phyloP scores from a whole-genome alignment of 2,329 filamentous ascomycete genomes.

The Aureobasidium mangrovei region DNA sequence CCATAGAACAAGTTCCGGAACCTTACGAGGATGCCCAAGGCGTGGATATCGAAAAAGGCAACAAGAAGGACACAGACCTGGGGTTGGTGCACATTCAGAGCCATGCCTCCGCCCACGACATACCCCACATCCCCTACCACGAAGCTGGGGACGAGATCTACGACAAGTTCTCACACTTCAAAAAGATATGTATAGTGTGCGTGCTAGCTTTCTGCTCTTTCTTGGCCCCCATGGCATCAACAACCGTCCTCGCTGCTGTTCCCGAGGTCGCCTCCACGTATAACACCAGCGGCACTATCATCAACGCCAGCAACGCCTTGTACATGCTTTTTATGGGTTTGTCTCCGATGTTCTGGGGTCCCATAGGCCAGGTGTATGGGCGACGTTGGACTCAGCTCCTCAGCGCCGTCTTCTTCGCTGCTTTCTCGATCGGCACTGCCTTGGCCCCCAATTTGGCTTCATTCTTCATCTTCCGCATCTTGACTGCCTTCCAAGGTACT shows the following conservation, averaged over 20 bases:
- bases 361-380: conserved; percentile 47
- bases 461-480: conserved; percentile 66
- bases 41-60: conserved; percentile 10
- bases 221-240: conserved; percentile 65
- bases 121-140: conserved; percentile 25
- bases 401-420: conserved; percentile 56
- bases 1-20: conserved; percentile 7
- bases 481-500: conserved; percentile 68
- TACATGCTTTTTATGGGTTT: conserved; percentile 68
- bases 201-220: conserved; percentile 68
- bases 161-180: conserved; percentile 50
- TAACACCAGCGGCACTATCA: conserved; percentile 56
- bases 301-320: conserved; percentile 67
- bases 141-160: conserved; percentile 50
- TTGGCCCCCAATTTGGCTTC: conserved; percentile 60
- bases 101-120: conserved; percentile 19
- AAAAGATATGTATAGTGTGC: conserved; percentile 59
- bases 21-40: conserved; percentile 13
- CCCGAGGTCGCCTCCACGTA: conserved; percentile 63
- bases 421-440: conserved; percentile 63
- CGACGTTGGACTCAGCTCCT: conserved; percentile 44
- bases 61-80: not conserved
- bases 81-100: conserved; percentile 16
- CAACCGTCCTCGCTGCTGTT: conserved; percentile 62
- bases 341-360: conserved; percentile 62